Base-by-base conservation (phyloP, 1,284 basidiomycete species). In the Filobasidium uniguttulatum region DNA sequence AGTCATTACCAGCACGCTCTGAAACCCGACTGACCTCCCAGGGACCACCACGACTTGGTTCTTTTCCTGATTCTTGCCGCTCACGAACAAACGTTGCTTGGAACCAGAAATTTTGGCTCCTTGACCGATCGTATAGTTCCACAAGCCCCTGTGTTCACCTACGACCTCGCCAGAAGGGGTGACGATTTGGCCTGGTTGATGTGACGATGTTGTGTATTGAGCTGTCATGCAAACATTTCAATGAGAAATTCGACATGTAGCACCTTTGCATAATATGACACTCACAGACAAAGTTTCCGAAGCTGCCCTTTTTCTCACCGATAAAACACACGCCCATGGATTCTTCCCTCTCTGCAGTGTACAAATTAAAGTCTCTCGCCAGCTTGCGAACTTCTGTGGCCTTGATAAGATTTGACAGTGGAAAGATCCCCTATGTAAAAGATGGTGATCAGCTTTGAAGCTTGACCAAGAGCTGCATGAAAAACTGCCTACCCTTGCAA, bases 271-370 rank as follows among this genome's bases (percentile, higher is more conserved):
- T 52, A 10, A 14, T 15, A 44, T 20, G 26, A 8, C 45, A 61
- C 65, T 44, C 53, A 87, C 88, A 76, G 43, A 93, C 67, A 62
- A 90, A 93, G 14, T 77, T 70, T 37, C 75, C 74, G 60, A 93
- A 93, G 47, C 72, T 76, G 15, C 75, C 73, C 59, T 81, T 78
- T 19, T 29, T 26, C 67, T 90, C 78, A 12, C 91, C 93, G 7
- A 97, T 82, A 58, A 97, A 97, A 63, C 93, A 97, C n/a, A 97
- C 77, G 0, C 93, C 93, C 83, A 96, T 93, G 65, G 85, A 90
- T 64, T 98, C 93, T 20, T 74, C 75, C 48, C 87, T 75, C 1
- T 77, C 72, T 1, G 88, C 86, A 0, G 85, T 94, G 2, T 83
- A 81, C 9, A 98, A 70, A 0, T 65, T 68, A 64, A 77, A 78